A percentile compares a stretch with the other conserved stretches of the same genome.
These are phyloP conservation scores for Pulicaria dysenterica DNA, from an alignment of 129 eudicot genomes.

Conservation along the genomic window DNA sequence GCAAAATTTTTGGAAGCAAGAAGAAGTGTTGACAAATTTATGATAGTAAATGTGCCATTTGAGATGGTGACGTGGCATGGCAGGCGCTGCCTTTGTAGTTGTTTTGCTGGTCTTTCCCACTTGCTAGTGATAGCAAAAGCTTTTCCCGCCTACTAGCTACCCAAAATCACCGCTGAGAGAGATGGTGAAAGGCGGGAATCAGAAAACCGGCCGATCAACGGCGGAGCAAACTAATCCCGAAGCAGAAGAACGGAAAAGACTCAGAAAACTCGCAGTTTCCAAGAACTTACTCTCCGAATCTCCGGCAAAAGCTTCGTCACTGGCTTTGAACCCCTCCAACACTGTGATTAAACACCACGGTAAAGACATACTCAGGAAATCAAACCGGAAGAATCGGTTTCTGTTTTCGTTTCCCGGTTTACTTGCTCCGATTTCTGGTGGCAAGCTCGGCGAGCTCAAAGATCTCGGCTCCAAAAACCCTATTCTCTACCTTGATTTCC, in stretches of 20 bases:
- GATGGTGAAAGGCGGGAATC: constrained; percentile 59
- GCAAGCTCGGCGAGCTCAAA: constrained; percentile 79
- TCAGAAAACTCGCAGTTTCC: constrained; percentile 56
- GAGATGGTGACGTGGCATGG: too few species aligned
- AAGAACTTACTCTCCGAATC: constrained; percentile 44
- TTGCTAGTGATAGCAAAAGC: background rate
- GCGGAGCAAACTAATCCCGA: constrained; percentile 50
- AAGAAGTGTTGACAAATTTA: too few species aligned
- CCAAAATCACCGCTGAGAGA: background rate
- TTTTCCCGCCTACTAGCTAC: constrained; percentile 32
- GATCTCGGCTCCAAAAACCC: constrained; percentile 88
- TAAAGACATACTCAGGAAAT: constrained; percentile 67
- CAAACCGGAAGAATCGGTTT: constrained; percentile 77
- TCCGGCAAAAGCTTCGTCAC: constrained; percentile 50
- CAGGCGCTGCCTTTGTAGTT: too few species aligned
- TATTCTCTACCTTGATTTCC: constrained; percentile 73
- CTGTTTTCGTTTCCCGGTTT: constrained; percentile 87
- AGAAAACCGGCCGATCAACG: constrained; percentile 31
- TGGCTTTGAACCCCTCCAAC: constrained; percentile 60
- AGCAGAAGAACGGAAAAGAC: constrained; percentile 61
- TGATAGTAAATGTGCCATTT: too few species aligned
- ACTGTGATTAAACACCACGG: constrained; percentile 84
- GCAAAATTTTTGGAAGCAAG: too few species aligned
- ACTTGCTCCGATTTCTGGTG: constrained; percentile 74
- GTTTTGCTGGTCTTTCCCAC: too few species aligned